Percentiles rank a stretch among this genome's conserved stretches.
These are phyloP conservation scores for Acer negundo DNA, from an alignment of 345 rosid genomes.

Conservation along the genomic window DNA sequence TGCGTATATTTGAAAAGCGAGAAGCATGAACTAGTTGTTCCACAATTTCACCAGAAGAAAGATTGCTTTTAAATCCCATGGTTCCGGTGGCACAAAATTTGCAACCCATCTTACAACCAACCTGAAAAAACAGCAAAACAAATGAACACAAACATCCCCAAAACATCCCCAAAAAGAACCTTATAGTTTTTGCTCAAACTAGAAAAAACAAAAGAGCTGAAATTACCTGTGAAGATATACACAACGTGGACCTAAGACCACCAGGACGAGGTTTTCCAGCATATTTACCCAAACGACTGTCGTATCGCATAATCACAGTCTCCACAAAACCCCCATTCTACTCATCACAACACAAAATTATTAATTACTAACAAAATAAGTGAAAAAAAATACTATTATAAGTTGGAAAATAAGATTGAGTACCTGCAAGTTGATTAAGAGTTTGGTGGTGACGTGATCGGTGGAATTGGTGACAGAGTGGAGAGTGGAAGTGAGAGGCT, in stretches of 20 bases:
- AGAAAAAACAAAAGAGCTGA: not conserved
- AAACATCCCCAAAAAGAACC: not conserved
- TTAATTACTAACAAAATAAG: not conserved
- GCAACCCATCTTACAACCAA: slow-evolving; percentile 99
- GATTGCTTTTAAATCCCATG: slow-evolving; percentile 90
- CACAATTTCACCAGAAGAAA: slow-evolving; percentile 88
- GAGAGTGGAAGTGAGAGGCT: slow-evolving; percentile 72
- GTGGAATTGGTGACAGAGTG: slow-evolving; percentile 67
- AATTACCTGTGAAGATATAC: slow-evolving; percentile 90
- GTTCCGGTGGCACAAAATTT: slow-evolving; percentile 97
- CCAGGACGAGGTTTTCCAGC: slow-evolving; percentile 89
- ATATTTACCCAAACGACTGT: slow-evolving; percentile 80
- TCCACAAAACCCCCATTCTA: slow-evolving; percentile 89
- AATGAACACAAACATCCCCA: not conserved
- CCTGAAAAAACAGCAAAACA: slow-evolving; percentile 39
- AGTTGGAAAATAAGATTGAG: not conserved
- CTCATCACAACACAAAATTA: not conserved
- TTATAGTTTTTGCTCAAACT: no score
- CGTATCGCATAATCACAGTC: slow-evolving; percentile 94
- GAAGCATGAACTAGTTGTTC: slow-evolving; percentile 97
- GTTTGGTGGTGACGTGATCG: slow-evolving; percentile 85
- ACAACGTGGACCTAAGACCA: slow-evolving; percentile 78
- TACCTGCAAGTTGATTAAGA: slow-evolving; percentile 83
- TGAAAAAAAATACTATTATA: not conserved
- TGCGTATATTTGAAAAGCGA: slow-evolving; percentile 66